Conservation (phyloP, 2,329 filamentous ascomycete species). For the Claviceps humidiphila region DNA sequence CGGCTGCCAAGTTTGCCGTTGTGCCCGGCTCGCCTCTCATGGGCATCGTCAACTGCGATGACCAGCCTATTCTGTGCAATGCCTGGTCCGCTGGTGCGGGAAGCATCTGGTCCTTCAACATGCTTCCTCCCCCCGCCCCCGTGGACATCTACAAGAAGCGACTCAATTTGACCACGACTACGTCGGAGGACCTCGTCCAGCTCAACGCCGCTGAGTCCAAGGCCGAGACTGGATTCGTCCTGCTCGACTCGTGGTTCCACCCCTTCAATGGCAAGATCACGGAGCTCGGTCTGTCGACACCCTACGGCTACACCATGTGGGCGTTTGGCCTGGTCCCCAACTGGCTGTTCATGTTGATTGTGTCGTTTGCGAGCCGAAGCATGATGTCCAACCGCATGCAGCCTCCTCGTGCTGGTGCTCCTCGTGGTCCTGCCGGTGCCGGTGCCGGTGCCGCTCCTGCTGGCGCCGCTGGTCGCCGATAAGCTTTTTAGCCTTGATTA, state of each 20-base stretch:
- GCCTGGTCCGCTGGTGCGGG: constrained; percentile 54
- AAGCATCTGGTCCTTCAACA: constrained; percentile 51
- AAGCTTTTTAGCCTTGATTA: background rate
- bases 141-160: constrained; percentile 51
- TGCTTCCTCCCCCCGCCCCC: constrained; percentile 50
- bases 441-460: constrained; percentile 7
- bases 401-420: constrained; percentile 5
- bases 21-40: constrained; percentile 52
- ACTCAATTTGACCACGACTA: constrained; percentile 57
- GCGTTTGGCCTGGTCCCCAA: constrained; percentile 52
- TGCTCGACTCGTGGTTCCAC: constrained; percentile 56
- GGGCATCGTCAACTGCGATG: constrained; percentile 60
- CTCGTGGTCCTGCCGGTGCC: constrained; percentile 3
- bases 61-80: constrained; percentile 63
- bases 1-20: constrained; percentile 49
- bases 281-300: constrained; percentile 47
- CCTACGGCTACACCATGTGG: constrained; percentile 56
- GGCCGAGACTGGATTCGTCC: constrained; percentile 37
- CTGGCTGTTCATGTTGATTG: constrained; percentile 66
- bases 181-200: constrained; percentile 47
- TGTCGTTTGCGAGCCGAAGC: constrained; percentile 59
- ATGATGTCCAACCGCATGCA: constrained; percentile 45
- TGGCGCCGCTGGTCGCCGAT: constrained; percentile 3
- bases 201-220: constrained; percentile 39
- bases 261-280: constrained; percentile 58